Base-by-base conservation (phyloP, 768 basidiomycete species). In the Xerocomellus dryophilus region DNA sequence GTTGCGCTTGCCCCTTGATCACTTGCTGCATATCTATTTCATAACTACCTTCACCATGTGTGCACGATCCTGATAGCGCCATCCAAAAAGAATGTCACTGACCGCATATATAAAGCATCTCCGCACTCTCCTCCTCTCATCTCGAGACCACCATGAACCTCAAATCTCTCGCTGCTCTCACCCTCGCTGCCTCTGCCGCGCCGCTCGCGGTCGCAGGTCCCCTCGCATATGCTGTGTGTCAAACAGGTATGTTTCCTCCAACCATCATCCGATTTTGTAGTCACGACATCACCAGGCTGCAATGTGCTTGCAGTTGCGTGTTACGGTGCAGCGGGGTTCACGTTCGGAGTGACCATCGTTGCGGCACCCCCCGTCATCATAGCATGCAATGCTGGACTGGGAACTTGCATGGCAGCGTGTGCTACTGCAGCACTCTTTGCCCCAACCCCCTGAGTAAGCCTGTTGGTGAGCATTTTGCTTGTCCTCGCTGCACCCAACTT, bases 321-420 rank as follows among this genome's bases (percentile, higher is more conserved):
- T 11, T 69, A 69, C 14, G 35, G 51, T 0, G 67, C 31, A 0
- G 69, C 69, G 0, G 63, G 68, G 0, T 64, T 61, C 31, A 47
- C 45, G 0, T 71, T 70, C 6, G 67, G 67, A 0, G 61, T 60
- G 2, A 58, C 65, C 43, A 15, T 65, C 23, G 51, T 56, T 8
- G 63, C 1, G 0, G 65, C 8, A 0, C 69, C 68, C 6, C 57
- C 67, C 2, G 63, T 53, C 21, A 57, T 67, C 45, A 0, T 60
- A 3, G 65, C 17, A 1, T 69, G 69, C 8, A 69, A 69, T 3
- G 43, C 31, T 4, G 65, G 1, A 6, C 38, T 68, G 0, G 69
- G 68, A 3, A 47, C 51, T 0, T 69, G 67, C 34, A 70, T 66
- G 67, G 61, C 51, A 0, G 47, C 64, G 2, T 69, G 67, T 10